Conservation (phyloP, 2,329 filamentous ascomycete species). For the Aspergillus terreus region DNA sequence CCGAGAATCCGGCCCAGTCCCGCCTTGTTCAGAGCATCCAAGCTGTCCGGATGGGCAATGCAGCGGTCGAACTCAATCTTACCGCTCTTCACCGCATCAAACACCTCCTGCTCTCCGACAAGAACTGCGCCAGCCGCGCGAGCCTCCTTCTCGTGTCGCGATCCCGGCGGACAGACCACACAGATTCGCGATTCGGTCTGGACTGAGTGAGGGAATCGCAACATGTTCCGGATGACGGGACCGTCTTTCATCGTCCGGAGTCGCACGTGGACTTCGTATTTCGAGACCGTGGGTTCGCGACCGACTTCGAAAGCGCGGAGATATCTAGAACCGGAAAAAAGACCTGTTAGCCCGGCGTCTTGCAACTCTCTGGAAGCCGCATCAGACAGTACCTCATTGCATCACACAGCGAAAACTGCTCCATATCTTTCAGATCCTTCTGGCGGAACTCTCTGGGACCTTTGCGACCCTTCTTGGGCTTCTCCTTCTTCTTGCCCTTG, state of each 20-base stretch:
- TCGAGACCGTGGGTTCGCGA: slow-evolving; percentile 64
- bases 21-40: slow-evolving; percentile 76
- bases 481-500: slow-evolving; percentile 48
- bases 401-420: slow-evolving; percentile 80
- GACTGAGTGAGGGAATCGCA: slow-evolving; percentile 84
- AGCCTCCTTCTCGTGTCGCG: slow-evolving; percentile 69
- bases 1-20: slow-evolving; percentile 77
- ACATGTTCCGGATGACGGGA: slow-evolving; percentile 78
- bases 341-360: slow-evolving; percentile 11
- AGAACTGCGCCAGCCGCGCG: slow-evolving; percentile 72
- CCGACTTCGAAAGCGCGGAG: slow-evolving; percentile 91
- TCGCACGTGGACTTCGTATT: slow-evolving; percentile 86
- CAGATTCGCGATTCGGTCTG: slow-evolving; percentile 84
- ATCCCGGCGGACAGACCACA: slow-evolving; percentile 84
- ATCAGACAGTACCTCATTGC: slow-evolving; percentile 66
- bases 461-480: slow-evolving; percentile 62
- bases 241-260: slow-evolving; percentile 81
- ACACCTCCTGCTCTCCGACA: slow-evolving; percentile 81
- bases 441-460: slow-evolving; percentile 62
- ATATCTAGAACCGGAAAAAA: slow-evolving; percentile 55
- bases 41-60: slow-evolving; percentile 76
- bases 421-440: slow-evolving; percentile 59
- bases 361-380: slow-evolving; percentile 6
- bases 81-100: slow-evolving; percentile 71
- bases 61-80: slow-evolving; percentile 84